Conservation (phyloP, 495 filamentous ascomycete species). For the Saxophila tyrrhenica region DNA sequence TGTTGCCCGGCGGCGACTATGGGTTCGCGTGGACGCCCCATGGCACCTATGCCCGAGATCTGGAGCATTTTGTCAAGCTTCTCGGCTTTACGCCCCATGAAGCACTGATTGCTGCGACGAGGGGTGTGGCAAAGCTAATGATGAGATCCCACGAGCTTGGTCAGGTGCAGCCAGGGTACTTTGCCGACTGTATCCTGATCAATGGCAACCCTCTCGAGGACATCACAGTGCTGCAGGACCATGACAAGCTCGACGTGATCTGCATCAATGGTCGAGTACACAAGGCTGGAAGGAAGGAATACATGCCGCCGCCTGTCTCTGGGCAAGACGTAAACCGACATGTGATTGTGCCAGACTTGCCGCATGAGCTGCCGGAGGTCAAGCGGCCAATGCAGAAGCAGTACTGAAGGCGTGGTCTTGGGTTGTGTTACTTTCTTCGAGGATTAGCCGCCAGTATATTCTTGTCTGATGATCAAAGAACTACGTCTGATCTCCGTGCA, state of each 20-base stretch:
- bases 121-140: slow-evolving; percentile 36
- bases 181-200: slow-evolving; percentile 38
- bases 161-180: slow-evolving; percentile 37
- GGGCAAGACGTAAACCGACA: slow-evolving; percentile 4
- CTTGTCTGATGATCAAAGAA: too few relatives aligned
- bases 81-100: slow-evolving; percentile 41
- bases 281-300: not conserved
- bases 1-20: slow-evolving; percentile 42
- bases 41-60: slow-evolving; percentile 29
- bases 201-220: slow-evolving; percentile 39
- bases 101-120: slow-evolving; percentile 37
- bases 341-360: slow-evolving; percentile 4
- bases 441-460: too few relatives aligned
- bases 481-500: too few relatives aligned
- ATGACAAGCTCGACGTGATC: slow-evolving; percentile 36
- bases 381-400: not conserved
- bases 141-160: slow-evolving; percentile 39
- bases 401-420: too few relatives aligned
- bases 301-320: not conserved
- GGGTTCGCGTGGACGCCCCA: slow-evolving; percentile 28
- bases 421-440: too few relatives aligned
- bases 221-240: slow-evolving; percentile 38
- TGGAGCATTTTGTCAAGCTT: slow-evolving; percentile 40
- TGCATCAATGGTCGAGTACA: slow-evolving; percentile 35
- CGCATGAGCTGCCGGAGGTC: slow-evolving; percentile 1